A percentile compares a stretch with the other conserved stretches of the same genome.
These are phyloP conservation scores for Phaffia tasmanica DNA, from an alignment of 768 basidiomycete species.

Conservation along the genomic window DNA sequence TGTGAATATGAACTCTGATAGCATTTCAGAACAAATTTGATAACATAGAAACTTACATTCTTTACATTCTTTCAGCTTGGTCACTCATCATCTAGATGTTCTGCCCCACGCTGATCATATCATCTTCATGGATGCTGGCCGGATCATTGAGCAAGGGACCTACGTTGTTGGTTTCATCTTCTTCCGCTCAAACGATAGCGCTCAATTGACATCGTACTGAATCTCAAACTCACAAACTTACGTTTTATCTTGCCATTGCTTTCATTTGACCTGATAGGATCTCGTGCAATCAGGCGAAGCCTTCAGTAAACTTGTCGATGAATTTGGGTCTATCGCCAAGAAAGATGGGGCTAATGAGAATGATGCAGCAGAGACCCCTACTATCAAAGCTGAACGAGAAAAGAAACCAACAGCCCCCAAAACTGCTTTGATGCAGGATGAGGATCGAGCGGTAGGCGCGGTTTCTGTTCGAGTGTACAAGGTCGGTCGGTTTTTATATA, in stretches of 20 bases:
- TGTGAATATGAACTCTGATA: neutral
- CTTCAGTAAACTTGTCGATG: conserved; percentile 30
- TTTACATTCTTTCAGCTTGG: conserved; percentile 40
- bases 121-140: conserved; percentile 34
- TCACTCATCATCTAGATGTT: conserved; percentile 39
- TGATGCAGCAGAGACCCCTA: conserved; percentile 30
- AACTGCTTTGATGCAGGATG: conserved; percentile 43
- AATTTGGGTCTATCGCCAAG: conserved; percentile 21
- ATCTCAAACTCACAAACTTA: too few species aligned
- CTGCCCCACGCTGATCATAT: conserved; percentile 33
- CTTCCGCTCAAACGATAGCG: neutral
- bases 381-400: conserved; percentile 32
- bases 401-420: conserved; percentile 13
- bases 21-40: too few species aligned
- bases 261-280: conserved; percentile 35
- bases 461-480: conserved; percentile 47
- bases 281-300: conserved; percentile 42
- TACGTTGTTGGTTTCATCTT: conserved; percentile 39
- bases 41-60: too few species aligned
- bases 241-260: too few species aligned
- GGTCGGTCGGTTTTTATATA: conserved; percentile 6
- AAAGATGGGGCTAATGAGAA: conserved; percentile 27
- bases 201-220: too few species aligned
- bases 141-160: conserved; percentile 53
- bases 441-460: conserved; percentile 50